phyloP scores from a whole-genome alignment of 2,329 filamentous ascomycete species.

The Exophiala dermatitidis region DNA sequence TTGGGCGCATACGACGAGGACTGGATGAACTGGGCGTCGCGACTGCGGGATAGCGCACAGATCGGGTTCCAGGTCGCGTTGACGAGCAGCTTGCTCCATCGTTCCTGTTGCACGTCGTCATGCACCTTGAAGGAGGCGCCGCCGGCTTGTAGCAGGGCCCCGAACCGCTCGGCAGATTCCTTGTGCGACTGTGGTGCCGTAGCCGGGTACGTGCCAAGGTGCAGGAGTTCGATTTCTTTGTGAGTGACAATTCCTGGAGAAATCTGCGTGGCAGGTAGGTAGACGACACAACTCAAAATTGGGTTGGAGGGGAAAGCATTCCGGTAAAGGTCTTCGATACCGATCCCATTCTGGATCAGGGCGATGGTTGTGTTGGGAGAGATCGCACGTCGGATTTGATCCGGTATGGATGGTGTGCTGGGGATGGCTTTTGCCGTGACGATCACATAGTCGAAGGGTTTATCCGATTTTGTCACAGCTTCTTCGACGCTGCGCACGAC shows the following conservation, averaged over 20 bases:
- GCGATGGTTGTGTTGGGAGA: constrained; percentile 45
- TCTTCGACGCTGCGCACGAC: constrained; percentile 24
- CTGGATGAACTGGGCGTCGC: constrained; percentile 47
- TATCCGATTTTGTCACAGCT: constrained; percentile 15
- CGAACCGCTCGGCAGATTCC: constrained; percentile 33
- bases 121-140: constrained; percentile 45
- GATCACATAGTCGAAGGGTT: constrained; percentile 43
- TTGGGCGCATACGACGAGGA: constrained; percentile 33
- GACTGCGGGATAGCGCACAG: constrained; percentile 49
- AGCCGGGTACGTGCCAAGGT: constrained; percentile 46
- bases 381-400: constrained; percentile 37
- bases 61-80: constrained; percentile 58
- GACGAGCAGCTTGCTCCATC: constrained; percentile 56
- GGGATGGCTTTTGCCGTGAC: constrained; percentile 44
- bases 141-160: constrained; percentile 37
- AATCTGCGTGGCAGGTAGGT: constrained; percentile 47
- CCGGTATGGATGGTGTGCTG: constrained; percentile 31
- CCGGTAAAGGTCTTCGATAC: constrained; percentile 51
- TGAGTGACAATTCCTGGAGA: constrained; percentile 44
- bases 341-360: constrained; percentile 56
- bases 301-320: constrained; percentile 45
- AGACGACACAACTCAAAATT: constrained; percentile 51
- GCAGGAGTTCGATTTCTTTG: constrained; percentile 42
- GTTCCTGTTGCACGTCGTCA: constrained; percentile 49
- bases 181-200: constrained; percentile 27